phyloP scores from a whole-genome alignment of 2,329 filamentous ascomycete species.

The Microdochium paspali region DNA sequence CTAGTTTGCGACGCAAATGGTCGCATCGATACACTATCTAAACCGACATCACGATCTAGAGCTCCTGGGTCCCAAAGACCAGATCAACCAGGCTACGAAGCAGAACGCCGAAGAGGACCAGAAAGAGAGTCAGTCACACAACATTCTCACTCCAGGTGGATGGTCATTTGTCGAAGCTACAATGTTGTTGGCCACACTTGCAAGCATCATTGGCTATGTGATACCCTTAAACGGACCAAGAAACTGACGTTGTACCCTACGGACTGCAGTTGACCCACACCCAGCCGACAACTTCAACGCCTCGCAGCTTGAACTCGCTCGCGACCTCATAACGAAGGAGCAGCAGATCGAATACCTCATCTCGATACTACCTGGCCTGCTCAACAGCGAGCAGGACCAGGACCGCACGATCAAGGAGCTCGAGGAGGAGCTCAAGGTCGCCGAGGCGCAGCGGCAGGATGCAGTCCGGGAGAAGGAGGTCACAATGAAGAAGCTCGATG shows the following conservation, averaged over 20 bases:
- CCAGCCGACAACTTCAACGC: conserved; percentile 55
- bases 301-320: conserved; percentile 62
- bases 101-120: conserved; percentile 27
- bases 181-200: neutral
- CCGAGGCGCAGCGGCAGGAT: conserved; percentile 52
- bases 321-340: conserved; percentile 69
- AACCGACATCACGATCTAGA: conserved; percentile 60
- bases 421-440: conserved; percentile 54
- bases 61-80: conserved; percentile 46
- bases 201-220: neutral
- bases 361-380: conserved; percentile 64
- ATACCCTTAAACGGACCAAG: neutral
- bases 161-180: neutral
- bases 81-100: conserved; percentile 48
- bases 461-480: conserved; percentile 56
- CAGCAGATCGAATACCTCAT: conserved; percentile 77
- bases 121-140: conserved; percentile 35
- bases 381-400: conserved; percentile 71
- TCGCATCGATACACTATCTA: conserved; percentile 57
- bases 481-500: conserved; percentile 49
- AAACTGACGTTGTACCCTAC: conserved; percentile 5
- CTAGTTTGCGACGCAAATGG: conserved; percentile 60
- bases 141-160: too few relatives aligned
- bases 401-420: conserved; percentile 55
- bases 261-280: conserved; percentile 46